phyloP scores from a whole-genome alignment of 1,284 basidiomycete species.

The Cystobasidium sp. region DNA sequence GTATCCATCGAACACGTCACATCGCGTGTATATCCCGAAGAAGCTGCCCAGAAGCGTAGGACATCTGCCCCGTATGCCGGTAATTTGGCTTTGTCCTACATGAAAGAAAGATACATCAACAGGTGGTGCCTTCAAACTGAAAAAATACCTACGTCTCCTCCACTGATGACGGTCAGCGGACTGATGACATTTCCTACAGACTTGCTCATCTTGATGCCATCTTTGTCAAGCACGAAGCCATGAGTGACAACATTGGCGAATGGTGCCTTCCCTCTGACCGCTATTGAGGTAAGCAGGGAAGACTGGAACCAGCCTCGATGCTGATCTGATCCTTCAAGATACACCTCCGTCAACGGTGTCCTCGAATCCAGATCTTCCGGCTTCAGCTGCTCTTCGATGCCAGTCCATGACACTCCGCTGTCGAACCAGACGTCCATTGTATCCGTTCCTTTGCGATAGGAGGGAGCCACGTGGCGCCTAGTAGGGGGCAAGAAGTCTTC shows the following conservation, averaged over 20 bases:
- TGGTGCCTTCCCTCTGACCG: conserved; percentile 64
- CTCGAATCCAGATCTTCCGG: conserved; percentile 47
- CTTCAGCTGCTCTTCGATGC: conserved; percentile 58
- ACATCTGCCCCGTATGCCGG: conserved; percentile 85
- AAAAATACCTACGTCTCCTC: conserved; percentile 66
- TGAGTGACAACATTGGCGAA: conserved; percentile 89
- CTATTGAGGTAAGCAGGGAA: conserved; percentile 81
- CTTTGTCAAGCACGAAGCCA: conserved; percentile 92
- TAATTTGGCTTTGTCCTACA: conserved; percentile 69
- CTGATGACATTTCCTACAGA: conserved; percentile 89
- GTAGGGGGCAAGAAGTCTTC: conserved; percentile 77
- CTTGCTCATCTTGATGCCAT: conserved; percentile 98
- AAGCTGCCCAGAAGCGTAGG: conserved; percentile 88
- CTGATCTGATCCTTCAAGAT: conserved; percentile 95
- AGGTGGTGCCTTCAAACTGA: no score
- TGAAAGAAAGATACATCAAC: neutral
- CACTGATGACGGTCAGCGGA: conserved; percentile 75
- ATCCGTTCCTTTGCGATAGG: conserved; percentile 74
- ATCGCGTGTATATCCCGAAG: conserved; percentile 87
- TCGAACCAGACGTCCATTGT: conserved; percentile 99
- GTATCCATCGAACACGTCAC: conserved; percentile 81
- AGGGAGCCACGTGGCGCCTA: conserved; percentile 59
- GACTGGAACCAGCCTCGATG: conserved; percentile 99
- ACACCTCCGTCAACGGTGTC: conserved; percentile 75
- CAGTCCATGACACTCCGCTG: conserved; percentile 92